These are phyloP conservation scores for Termitomyces sp. DNA, from an alignment of 768 basidiomycete species.

Conservation along the genomic window DNA sequence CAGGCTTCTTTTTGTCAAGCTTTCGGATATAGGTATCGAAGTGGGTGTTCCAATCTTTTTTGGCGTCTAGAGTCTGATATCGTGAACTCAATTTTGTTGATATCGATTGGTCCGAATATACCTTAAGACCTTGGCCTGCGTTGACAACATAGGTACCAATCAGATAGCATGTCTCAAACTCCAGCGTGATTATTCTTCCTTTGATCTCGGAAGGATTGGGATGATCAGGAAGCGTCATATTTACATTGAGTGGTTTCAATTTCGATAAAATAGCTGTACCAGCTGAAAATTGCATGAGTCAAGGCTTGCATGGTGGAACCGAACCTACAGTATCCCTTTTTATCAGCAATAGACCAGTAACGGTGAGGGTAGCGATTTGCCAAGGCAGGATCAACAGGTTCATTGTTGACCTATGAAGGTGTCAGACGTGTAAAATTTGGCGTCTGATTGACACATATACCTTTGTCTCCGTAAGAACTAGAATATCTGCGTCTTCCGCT, in stretches of 20 bases:
- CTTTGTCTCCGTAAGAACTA: slow-evolving; percentile 86
- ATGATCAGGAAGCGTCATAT: slow-evolving; percentile 68
- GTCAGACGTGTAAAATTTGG: background rate
- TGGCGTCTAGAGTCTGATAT: slow-evolving; percentile 64
- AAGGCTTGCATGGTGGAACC: background rate
- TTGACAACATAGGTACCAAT: slow-evolving; percentile 84
- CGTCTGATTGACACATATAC: slow-evolving; percentile 34
- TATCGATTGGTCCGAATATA: slow-evolving; percentile 14
- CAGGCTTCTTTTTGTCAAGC: slow-evolving; percentile 73
- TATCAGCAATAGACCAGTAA: slow-evolving; percentile 72
- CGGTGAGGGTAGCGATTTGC: slow-evolving; percentile 58
- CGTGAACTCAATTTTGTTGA: background rate
- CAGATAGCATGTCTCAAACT: slow-evolving; percentile 64
- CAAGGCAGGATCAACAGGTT: slow-evolving; percentile 54
- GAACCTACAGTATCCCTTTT: slow-evolving; percentile 70
- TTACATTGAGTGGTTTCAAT: slow-evolving; percentile 58
- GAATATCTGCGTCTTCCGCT: slow-evolving; percentile 81
- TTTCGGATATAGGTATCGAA: slow-evolving; percentile 69
- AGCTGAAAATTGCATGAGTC: slow-evolving; percentile 34
- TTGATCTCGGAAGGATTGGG: slow-evolving; percentile 58
- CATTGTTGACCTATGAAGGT: slow-evolving; percentile 56
- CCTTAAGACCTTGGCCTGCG: slow-evolving; percentile 74
- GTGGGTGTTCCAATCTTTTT: slow-evolving; percentile 75
- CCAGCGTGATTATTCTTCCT: slow-evolving; percentile 78
- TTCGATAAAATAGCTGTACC: slow-evolving; percentile 83